Base-by-base conservation (phyloP, 164 flowering plant species). In the Santalum album region DNA sequence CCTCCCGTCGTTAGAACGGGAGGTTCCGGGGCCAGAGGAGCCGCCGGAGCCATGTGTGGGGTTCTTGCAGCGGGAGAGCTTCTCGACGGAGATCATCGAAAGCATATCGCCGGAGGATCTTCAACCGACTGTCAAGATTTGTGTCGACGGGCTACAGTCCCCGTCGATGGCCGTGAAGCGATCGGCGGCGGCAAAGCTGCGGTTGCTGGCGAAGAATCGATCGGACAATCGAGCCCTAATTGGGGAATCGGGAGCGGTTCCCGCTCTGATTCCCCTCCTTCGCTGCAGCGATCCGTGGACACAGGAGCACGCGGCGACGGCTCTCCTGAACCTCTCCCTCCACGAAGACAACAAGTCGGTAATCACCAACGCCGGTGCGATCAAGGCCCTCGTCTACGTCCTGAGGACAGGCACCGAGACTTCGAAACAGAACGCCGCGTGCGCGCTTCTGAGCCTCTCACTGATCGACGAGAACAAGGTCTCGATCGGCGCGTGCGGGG, bases 391-490 rank as follows among this genome's bases (percentile, higher is more conserved):
- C 4, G 80, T 94, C 10, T 90, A 82, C 34, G 99, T 77, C 9
- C 69, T 94, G 48, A 90, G 83, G 50, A 94, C 95, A 1, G 99
- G 99, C 1, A 94, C 97, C 0, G 96, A 86, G 56, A 63, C 68
- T 0, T 78, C 99, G 25, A 94, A 94, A 77, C 95, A 94, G 65
- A 94, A 90, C 75, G 91, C 97, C 0, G 99, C 99, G 0, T 90
- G 97, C 51, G 97, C 95, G 2, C 60, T 94, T 65, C 60, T 90
- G 19, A 90, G 80, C 62, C 63, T 94, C 11, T 70, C 97, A 3
- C 40, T 94, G 61, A 32, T 85, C 0, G 99, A 87, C 15, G 97
- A 90, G 57, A 90, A 87, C 75, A 81, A 76, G 74, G 53, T 69
- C 18, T 78, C 90, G 0, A 90, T 94, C 15, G 99, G 99, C 1